Conservation (phyloP, 2,329 filamentous ascomycete species). For the Akanthomyces dipterigenus region DNA sequence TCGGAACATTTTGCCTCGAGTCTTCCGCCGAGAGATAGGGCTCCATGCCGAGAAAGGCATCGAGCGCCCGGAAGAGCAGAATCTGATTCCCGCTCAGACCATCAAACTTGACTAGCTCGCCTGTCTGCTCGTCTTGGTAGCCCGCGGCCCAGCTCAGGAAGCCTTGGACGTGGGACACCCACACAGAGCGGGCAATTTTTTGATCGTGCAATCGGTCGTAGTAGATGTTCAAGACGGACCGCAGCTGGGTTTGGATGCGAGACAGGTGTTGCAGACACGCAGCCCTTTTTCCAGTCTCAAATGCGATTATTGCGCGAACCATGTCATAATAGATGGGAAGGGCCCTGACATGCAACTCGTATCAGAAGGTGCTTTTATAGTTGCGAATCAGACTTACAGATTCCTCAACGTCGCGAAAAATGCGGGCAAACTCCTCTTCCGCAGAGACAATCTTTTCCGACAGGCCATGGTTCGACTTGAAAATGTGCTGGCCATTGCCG, state of each 20-base stretch:
- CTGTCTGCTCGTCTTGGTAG: slow-evolving; percentile 15
- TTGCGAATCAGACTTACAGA: slow-evolving; percentile 3
- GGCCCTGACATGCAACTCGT: slow-evolving; percentile 1
- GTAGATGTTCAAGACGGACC: slow-evolving; percentile 20
- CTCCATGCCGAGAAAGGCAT: slow-evolving; percentile 28
- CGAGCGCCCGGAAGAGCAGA: slow-evolving; percentile 27
- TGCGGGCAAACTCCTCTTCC: slow-evolving; percentile 25
- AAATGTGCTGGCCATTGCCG: slow-evolving; percentile 18
- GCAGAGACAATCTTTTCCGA: slow-evolving; percentile 19
- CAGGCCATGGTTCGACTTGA: slow-evolving; percentile 26
- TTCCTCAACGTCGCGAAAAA: slow-evolving; percentile 25
- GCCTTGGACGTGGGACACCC: slow-evolving; percentile 28
- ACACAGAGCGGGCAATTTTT: slow-evolving; percentile 21
- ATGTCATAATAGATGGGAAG: slow-evolving; percentile 24
- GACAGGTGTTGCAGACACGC: slow-evolving; percentile 17
- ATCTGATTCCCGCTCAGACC: slow-evolving; percentile 30
- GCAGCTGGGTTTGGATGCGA: slow-evolving; percentile 16
- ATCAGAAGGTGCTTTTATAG: neutral
- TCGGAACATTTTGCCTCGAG: slow-evolving; percentile 20
- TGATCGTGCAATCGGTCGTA: slow-evolving; percentile 23
- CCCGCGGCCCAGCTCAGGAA: slow-evolving; percentile 30
- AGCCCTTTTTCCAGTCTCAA: slow-evolving; percentile 16
- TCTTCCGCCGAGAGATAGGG: slow-evolving; percentile 22
- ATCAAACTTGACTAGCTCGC: slow-evolving; percentile 23
- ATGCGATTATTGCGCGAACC: slow-evolving; percentile 20